These are phyloP conservation scores for Eremothecium coryli DNA, from an alignment of 1,139 yeast genomes.

Conservation along the genomic window DNA sequence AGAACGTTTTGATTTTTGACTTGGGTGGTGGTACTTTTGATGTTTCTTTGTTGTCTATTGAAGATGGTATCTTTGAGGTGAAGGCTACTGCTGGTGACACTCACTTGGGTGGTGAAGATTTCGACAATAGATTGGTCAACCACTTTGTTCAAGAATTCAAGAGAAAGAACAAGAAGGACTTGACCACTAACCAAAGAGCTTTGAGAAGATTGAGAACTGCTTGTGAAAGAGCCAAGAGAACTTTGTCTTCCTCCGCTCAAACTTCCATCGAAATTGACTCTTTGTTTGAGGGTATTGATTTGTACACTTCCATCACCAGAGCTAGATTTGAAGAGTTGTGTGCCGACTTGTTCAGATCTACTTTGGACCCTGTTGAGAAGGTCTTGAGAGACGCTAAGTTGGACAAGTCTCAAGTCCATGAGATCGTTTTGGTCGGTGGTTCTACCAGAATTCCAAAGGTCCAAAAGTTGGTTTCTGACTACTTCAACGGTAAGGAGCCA, in stretches of 20 bases:
- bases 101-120: constrained; percentile 58
- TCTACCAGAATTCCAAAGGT: constrained; percentile 93
- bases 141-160: constrained; percentile 76
- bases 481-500: constrained; percentile 85
- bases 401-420: constrained; percentile 72
- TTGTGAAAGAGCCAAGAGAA: constrained; percentile 88
- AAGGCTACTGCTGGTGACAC: constrained; percentile 99
- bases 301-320: constrained; percentile 75
- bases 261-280: constrained; percentile 87
- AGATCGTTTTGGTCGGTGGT: constrained; percentile 86
- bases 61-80: constrained; percentile 97
- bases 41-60: constrained; percentile 90
- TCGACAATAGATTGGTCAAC: constrained; percentile 72
- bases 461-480: constrained; percentile 77
- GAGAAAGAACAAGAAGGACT: constrained; percentile 74
- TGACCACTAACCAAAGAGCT: constrained; percentile 69
- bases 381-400: constrained; percentile 74
- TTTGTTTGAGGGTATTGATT: constrained; percentile 88
- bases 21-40: constrained; percentile 99
- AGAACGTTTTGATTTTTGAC: constrained; percentile 88
- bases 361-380: constrained; percentile 79
- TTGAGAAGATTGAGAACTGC: constrained; percentile 85
- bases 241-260: constrained; percentile 78
- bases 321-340: constrained; percentile 86
- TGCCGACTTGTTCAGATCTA: constrained; percentile 76